phyloP scores from a whole-genome alignment of 2,329 filamentous ascomycete species.

The Coniochaeta ligniaria region DNA sequence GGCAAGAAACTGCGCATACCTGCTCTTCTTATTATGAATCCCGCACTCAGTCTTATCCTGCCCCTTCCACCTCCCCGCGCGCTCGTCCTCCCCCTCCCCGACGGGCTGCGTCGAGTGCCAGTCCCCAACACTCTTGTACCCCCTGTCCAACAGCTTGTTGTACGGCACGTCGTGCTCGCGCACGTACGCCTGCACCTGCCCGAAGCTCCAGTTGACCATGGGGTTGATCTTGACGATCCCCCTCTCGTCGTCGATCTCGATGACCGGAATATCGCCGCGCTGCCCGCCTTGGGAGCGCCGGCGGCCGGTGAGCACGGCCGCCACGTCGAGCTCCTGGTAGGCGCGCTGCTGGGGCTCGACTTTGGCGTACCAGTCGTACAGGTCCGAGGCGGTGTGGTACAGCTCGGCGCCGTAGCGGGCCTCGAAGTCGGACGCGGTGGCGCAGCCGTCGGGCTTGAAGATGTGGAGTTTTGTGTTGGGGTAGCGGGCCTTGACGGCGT shows the following conservation, averaged over 20 bases:
- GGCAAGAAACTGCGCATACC: constrained; percentile 75
- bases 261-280: constrained; percentile 80
- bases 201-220: constrained; percentile 87
- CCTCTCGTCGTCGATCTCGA: constrained; percentile 83
- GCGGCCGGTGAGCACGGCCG: constrained; percentile 86
- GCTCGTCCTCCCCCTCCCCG: constrained; percentile 86
- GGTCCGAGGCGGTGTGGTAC: constrained; percentile 78
- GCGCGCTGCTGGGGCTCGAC: constrained; percentile 93
- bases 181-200: constrained; percentile 83
- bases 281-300: constrained; percentile 88
- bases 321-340: constrained; percentile 79
- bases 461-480: constrained; percentile 75
- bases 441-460: constrained; percentile 76
- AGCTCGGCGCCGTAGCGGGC: constrained; percentile 72
- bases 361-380: constrained; percentile 97
- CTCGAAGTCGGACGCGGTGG: constrained; percentile 71
- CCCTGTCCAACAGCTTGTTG: constrained; percentile 81
- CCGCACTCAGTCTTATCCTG: constrained; percentile 95
- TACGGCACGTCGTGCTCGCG: constrained; percentile 83
- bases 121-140: constrained; percentile 98
- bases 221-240: constrained; percentile 97
- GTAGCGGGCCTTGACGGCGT: constrained; percentile 70
- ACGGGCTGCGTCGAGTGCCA: constrained; percentile 96
- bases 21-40: constrained; percentile 95
- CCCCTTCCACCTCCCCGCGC: constrained; percentile 94